Percentiles rank a stretch among this genome's conserved stretches.
Conservation (phyloP, 1,284 basidiomycete genomes). For the Ustilago cynodontis region DNA sequence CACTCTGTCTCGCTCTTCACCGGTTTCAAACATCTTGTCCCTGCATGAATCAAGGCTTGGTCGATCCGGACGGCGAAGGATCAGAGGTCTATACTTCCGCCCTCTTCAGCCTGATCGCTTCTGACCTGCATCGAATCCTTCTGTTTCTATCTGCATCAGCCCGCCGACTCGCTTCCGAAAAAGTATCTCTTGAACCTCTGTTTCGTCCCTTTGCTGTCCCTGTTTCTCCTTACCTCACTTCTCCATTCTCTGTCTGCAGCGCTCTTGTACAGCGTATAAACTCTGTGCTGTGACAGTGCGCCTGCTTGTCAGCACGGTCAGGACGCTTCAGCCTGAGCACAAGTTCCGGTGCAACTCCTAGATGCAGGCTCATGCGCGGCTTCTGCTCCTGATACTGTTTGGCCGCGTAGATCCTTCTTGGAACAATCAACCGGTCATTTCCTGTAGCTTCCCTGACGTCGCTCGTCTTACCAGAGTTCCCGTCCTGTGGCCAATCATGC, state of each 20-base stretch:
- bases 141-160: not conserved
- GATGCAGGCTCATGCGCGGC: slow-evolving; percentile 2
- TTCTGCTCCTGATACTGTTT: slow-evolving; percentile 2
- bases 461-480: not conserved
- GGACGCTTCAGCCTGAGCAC: not conserved
- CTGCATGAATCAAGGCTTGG: slow-evolving; percentile 8
- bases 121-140: not conserved
- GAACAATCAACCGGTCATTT: slow-evolving; percentile 6
- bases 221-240: not conserved
- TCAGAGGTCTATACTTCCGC: not conserved
- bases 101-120: not conserved
- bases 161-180: slow-evolving; percentile 15
- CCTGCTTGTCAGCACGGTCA: not conserved
- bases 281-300: not conserved
- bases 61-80: not conserved
- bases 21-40: slow-evolving; percentile 17
- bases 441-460: not conserved
- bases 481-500: not conserved
- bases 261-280: not conserved
- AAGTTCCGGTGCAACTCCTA: not conserved
- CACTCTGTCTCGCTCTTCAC: not conserved
- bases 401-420: slow-evolving; percentile 19
- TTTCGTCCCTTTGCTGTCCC: slow-evolving; percentile 2
- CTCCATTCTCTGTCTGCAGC: not conserved
- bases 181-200: not conserved